phyloP scores from a whole-genome alignment of 108 stramenopile genomes.

The Fragilariopsis cylindrus region DNA sequence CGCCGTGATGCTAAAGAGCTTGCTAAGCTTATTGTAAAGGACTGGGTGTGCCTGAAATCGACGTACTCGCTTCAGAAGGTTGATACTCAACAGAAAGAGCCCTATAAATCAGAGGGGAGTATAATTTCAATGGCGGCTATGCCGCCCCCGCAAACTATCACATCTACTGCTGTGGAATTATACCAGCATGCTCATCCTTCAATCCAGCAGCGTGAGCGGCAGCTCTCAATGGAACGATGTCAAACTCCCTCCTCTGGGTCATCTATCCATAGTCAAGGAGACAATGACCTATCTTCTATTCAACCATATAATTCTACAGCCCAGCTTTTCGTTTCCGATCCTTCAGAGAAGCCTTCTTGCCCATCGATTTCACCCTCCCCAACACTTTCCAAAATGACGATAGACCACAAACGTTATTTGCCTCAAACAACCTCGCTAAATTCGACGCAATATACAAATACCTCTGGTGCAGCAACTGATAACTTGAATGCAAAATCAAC shows the following conservation, averaged over 20 bases:
- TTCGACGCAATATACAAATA: neutral
- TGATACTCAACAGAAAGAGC: neutral
- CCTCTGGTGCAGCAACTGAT: too few relatives aligned
- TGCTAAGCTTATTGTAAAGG: conserved; percentile 48
- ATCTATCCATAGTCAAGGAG: conserved; percentile 2
- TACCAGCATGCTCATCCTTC: neutral
- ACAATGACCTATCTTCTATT: neutral
- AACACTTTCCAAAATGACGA: conserved; percentile 1
- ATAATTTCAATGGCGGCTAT: neutral
- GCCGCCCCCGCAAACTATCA: neutral
- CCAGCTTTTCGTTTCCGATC: neutral
- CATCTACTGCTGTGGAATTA: neutral
- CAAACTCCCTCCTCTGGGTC: neutral
- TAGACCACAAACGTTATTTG: conserved; percentile 20
- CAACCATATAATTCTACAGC: neutral
- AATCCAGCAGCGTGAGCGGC: neutral
- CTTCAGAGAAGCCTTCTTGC: neutral
- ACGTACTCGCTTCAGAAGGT: conserved; percentile 7
- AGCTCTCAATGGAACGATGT: neutral
- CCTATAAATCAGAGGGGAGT: neutral
- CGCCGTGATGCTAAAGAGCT: conserved; percentile 42
- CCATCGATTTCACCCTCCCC: neutral
- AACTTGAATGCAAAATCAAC: too few relatives aligned
- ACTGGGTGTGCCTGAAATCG: conserved; percentile 49
- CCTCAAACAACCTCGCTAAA: conserved; percentile 2